Evolutionary conservation across 495 filamentous ascomycete genomes (phyloP).

Genomic region (Talaromyces adpressus): DNA sequence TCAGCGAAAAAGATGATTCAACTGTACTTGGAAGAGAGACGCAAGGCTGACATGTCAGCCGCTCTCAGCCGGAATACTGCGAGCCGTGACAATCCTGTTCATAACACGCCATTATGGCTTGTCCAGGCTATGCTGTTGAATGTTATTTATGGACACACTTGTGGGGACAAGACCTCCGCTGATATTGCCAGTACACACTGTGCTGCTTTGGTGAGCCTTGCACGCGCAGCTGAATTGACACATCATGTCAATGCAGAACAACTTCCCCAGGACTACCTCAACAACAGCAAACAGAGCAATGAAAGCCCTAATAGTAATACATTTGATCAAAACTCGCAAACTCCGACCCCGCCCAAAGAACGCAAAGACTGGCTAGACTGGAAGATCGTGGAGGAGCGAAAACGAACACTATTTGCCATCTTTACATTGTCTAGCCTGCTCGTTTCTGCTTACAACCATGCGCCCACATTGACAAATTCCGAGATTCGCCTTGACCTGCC

Average conservation of each 20-base stretch:
- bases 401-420: constrained; percentile 87
- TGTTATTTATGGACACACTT: constrained; percentile 93
- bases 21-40: constrained; percentile 84
- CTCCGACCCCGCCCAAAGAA: constrained; percentile 49
- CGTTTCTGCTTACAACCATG: constrained; percentile 87
- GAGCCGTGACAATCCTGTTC: constrained; percentile 57
- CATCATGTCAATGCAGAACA: constrained; percentile 37
- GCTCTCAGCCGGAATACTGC: constrained; percentile 58
- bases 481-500: constrained; percentile 88
- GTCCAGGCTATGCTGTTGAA: constrained; percentile 98
- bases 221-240: constrained; percentile 73
- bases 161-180: constrained; percentile 81
- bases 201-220: constrained; percentile 82
- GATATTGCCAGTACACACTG: constrained; percentile 91
- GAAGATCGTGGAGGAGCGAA: constrained; percentile 85
- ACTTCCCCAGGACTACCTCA: constrained; percentile 32
- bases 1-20: constrained; percentile 93
- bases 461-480: constrained; percentile 86
- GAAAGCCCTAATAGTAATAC: neutral
- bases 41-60: constrained; percentile 81
- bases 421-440: constrained; percentile 87
- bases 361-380: constrained; percentile 82
- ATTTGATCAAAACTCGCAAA: constrained; percentile 23
- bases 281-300: constrained; percentile 9
- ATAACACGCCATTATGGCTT: constrained; percentile 87